Conservation (phyloP, 495 filamentous ascomycete genomes). For the Penicillium verhagenii region DNA sequence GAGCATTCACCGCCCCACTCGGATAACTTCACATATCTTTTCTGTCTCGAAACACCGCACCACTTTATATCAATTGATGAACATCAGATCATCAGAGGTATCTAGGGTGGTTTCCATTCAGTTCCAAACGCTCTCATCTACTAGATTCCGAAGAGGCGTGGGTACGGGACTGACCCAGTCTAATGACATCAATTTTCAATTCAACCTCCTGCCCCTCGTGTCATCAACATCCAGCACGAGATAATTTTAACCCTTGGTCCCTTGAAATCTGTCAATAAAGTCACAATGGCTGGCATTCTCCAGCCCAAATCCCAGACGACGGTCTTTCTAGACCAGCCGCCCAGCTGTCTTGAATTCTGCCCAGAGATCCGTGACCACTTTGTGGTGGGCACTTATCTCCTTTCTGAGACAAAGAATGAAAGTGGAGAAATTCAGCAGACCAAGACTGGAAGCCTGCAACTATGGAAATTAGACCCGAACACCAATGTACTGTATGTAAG, state of each 20-base stretch:
- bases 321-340: slow-evolving; percentile 57
- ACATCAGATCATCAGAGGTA: not conserved
- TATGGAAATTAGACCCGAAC: slow-evolving; percentile 55
- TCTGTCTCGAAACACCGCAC: not conserved
- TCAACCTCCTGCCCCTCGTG: not conserved
- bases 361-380: slow-evolving; percentile 63
- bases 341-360: slow-evolving; percentile 83
- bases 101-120: not conserved
- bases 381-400: slow-evolving; percentile 81
- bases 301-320: slow-evolving; percentile 37
- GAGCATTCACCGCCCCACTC: slow-evolving; percentile 9
- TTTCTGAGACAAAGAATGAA: slow-evolving; percentile 51
- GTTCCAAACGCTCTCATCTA: not conserved
- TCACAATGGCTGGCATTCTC: slow-evolving; percentile 13
- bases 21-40: slow-evolving; percentile 4
- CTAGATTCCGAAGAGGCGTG: not conserved
- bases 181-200: not conserved
- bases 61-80: not conserved
- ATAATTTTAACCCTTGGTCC: not conserved
- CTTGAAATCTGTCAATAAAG: not conserved
- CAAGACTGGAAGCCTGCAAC: slow-evolving; percentile 69
- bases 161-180: not conserved
- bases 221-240: not conserved
- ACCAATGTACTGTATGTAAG: slow-evolving; percentile 50
- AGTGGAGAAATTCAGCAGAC: slow-evolving; percentile 46